Conservation (phyloP, 306 rosid genomes). For the Inga leiocalycina region DNA sequence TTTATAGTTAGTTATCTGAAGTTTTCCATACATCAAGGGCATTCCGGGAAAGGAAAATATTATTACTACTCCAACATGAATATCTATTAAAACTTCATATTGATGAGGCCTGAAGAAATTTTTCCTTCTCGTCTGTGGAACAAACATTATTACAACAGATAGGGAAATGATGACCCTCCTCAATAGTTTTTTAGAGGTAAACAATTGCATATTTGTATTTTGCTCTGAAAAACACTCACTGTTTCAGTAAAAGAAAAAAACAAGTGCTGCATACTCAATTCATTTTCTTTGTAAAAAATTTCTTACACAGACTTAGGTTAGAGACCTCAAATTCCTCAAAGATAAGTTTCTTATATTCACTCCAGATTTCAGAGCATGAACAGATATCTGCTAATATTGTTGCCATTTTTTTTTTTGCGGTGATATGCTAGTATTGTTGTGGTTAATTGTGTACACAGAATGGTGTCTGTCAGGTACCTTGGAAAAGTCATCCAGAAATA, state of each 20-base stretch:
- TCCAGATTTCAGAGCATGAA: neutral
- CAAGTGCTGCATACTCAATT: neutral
- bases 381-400: constrained; percentile 4
- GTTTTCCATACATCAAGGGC: constrained; percentile 12
- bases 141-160: constrained; percentile 1
- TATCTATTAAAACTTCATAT: constrained; percentile 3
- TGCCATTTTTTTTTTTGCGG: neutral
- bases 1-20: constrained; percentile 2
- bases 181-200: neutral
- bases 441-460: constrained; percentile 6
- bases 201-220: neutral
- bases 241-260: neutral
- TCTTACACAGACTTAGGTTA: neutral
- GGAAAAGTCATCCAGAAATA: constrained; percentile 16
- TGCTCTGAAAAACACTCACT: neutral
- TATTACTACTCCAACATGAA: constrained; percentile 17
- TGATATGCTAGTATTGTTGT: neutral
- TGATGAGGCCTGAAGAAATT: neutral
- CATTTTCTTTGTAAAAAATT: neutral
- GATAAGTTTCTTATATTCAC: constrained; percentile 3
- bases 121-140: constrained; percentile 17
- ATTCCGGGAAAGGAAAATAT: constrained; percentile 17
- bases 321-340: neutral
- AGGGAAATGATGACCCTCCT: neutral
- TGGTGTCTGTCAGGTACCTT: constrained; percentile 3